Percentiles rank a stretch among this genome's conserved stretches.
Evolutionary conservation across 164 flowering plant species (phyloP).

Genomic region (Berberis thunbergii): DNA sequence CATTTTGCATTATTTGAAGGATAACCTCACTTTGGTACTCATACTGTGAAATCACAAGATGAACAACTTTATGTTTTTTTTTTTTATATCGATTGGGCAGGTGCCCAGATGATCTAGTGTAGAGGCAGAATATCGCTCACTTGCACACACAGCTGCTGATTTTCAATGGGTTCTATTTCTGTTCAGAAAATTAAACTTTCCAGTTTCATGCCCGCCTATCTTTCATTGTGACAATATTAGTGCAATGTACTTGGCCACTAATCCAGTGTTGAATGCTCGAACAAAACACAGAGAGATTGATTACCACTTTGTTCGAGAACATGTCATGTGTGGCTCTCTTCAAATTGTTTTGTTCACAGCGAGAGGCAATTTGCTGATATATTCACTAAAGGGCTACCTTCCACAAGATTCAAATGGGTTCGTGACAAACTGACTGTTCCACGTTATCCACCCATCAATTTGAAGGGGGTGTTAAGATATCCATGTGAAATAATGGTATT

Average conservation of each 20-base stretch:
- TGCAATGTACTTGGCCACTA: neutral
- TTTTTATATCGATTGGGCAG: neutral
- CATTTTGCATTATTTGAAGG: neutral
- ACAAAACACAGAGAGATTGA: neutral
- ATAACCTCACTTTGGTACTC: neutral
- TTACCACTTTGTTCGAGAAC: neutral
- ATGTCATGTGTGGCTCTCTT: neutral
- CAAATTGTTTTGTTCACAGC: neutral
- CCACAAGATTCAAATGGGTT: no score
- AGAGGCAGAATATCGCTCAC: neutral
- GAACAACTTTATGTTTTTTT: neutral
- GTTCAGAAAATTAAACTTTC: neutral
- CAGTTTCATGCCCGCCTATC: neutral
- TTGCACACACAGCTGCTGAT: neutral
- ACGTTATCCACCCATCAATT: no score
- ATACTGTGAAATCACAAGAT: neutral
- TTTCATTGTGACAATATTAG: neutral
- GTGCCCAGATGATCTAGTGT: constrained; percentile 1
- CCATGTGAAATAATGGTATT: no score
- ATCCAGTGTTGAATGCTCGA: neutral
- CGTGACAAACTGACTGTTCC: no score
- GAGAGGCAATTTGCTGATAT: neutral
- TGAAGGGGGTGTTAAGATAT: no score
- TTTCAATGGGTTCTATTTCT: neutral
- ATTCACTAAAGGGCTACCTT: neutral